Evolutionary conservation across 2,329 filamentous ascomycete species (phyloP), one percentile per base, ranked within the genome.

Genomic region (Onygenales sp.): DNA sequence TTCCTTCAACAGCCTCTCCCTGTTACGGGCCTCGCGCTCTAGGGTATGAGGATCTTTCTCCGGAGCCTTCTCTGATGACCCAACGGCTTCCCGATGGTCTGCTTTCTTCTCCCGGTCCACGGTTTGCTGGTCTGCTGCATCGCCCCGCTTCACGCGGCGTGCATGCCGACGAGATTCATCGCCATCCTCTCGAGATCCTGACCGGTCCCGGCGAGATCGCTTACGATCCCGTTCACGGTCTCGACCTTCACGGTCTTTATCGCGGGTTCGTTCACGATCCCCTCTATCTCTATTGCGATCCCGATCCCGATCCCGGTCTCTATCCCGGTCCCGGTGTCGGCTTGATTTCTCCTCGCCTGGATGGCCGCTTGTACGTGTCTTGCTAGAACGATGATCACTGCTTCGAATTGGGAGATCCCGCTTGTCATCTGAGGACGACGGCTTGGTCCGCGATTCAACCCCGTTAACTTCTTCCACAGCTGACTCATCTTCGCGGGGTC

Each of bases 1-100:
- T 63, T 87, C 84, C 57, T 81, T 82, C 43, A 88, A 66, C 53
- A 81, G 72, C 7, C 80, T 75, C 68, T 92, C 87, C 11, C 71
- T 67, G 45, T 76, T 74, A 59, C 89, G 75, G 51, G 80, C 76
- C 56, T 85, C 85, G 60, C 88, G 89, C 66, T 92, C 87, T 51
- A 86, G 78, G 42, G 86, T 89, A 64, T 89, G 64, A 75, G 82
- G 61, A 79, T 91, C 82, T 83, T 89, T 73, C 36, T 72, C 67
- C 1, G 64, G 60, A 27, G 64, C 63, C 3, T 61, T 43, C 21
- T 27, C 21, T 27, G 21, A 27, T 27, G 21, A 27, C 21, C 21
- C 21, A 4, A 27, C 21, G 5, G 57, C 49, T 17, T 61, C 6
- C 59, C 47, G 31, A 35, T 13, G 39, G 13, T 43, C 49, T n/a